Evolutionary conservation across 1,284 basidiomycete species (phyloP).

Genomic region (Trichosporon asahii): DNA sequence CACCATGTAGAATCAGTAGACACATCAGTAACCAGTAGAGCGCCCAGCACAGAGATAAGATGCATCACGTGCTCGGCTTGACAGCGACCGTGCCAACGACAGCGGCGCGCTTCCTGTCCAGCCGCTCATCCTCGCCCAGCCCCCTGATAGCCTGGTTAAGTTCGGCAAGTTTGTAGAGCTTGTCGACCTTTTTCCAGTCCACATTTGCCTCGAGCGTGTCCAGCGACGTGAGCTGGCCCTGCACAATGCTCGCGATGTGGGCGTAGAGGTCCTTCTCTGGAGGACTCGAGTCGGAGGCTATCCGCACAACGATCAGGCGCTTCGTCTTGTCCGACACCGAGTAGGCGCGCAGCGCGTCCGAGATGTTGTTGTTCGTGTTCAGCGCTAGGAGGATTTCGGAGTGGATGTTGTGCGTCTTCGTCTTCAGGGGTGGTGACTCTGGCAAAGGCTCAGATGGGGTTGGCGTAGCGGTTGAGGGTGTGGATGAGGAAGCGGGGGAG

Average conservation of each 20-base stretch:
- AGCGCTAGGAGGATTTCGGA: constrained; percentile 80
- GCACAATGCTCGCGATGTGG: constrained; percentile 59
- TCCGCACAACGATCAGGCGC: constrained; percentile 68
- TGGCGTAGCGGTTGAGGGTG: neutral
- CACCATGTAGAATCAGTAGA: neutral
- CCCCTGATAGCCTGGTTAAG: constrained; percentile 49
- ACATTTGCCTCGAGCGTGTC: constrained; percentile 12
- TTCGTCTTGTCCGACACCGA: constrained; percentile 69
- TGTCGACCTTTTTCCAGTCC: constrained; percentile 66
- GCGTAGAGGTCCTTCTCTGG: constrained; percentile 49
- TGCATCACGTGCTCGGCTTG: constrained; percentile 62
- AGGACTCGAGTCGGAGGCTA: constrained; percentile 50
- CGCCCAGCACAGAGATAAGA: neutral
- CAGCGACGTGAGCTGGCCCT: constrained; percentile 29
- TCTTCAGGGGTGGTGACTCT: constrained; percentile 27
- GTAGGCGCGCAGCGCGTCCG: constrained; percentile 77
- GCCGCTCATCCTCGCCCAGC: constrained; percentile 21
- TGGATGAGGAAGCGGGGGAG: neutral
- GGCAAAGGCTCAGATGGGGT: neutral
- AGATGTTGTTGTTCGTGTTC: constrained; percentile 82
- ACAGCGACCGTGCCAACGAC: constrained; percentile 72
- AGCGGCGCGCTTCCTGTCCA: constrained; percentile 61
- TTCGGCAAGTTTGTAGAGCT: constrained; percentile 71
- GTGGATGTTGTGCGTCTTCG: constrained; percentile 54
- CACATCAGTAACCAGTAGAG: neutral